phyloP scores from a whole-genome alignment of 768 basidiomycete genomes.

The Suillus variegatus region DNA sequence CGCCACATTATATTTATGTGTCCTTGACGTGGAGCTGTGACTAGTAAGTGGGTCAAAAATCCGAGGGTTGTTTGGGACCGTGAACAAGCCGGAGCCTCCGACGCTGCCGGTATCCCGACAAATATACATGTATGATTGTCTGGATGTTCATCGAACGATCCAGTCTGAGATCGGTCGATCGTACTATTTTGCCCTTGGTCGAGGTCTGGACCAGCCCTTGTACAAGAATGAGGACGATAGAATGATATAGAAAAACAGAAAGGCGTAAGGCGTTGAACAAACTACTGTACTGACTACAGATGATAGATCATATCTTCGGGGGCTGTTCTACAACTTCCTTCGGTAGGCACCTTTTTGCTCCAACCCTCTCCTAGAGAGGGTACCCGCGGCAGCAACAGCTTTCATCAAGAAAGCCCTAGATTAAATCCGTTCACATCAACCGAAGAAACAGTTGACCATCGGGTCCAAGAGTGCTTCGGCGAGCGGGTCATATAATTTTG shows the following conservation, averaged over 20 bases:
- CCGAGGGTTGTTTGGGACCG: neutral
- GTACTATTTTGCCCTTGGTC: neutral
- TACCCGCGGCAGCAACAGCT: constrained; percentile 26
- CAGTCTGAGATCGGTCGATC: neutral
- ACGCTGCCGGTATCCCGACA: constrained; percentile 3
- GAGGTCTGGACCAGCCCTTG: constrained; percentile 2
- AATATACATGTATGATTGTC: neutral
- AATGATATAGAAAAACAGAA: constrained; percentile 29
- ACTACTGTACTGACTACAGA: constrained; percentile 21
- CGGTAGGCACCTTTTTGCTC: constrained; percentile 27
- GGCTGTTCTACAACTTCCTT: constrained; percentile 26
- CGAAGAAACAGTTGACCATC: constrained; percentile 15
- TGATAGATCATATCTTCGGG: constrained; percentile 30
- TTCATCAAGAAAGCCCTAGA: constrained; percentile 25
- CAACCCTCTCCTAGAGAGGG: constrained; percentile 34
- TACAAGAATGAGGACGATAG: constrained; percentile 15
- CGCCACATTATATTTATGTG: neutral
- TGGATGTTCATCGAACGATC: constrained; percentile 1
- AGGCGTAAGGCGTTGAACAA: constrained; percentile 18
- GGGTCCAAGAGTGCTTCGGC: constrained; percentile 9
- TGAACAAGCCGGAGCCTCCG: neutral
- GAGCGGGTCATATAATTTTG: constrained; percentile 24
- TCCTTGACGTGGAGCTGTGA: neutral
- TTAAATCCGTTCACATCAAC: constrained; percentile 15
- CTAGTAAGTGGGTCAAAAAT: neutral